Conservation (phyloP, 2,329 filamentous ascomycete genomes). For the Intubia oerlemansii region DNA sequence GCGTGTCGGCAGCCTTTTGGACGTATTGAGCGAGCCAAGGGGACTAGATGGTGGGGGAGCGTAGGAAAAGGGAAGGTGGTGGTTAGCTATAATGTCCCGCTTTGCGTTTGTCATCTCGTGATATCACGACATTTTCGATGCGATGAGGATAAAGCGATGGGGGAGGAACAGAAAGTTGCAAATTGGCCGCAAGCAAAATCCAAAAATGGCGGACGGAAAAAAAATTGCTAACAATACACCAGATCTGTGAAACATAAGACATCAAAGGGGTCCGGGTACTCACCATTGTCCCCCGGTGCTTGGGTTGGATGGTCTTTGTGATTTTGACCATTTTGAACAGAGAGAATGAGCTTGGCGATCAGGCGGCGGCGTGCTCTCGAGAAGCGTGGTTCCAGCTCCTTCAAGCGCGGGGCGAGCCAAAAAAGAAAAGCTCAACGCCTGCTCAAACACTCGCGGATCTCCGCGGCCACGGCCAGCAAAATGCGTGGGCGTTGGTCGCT, state of each 20-base stretch:
- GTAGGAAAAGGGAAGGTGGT: not conserved
- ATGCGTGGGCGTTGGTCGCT: too few relatives aligned
- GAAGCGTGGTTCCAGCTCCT: not conserved
- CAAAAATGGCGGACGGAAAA: not conserved
- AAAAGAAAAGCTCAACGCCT: not conserved
- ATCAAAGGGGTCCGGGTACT: slow-evolving; percentile 11
- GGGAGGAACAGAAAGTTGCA: not conserved
- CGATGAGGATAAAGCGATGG: too few relatives aligned
- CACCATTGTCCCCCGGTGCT: slow-evolving; percentile 47
- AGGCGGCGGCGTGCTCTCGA: not conserved
- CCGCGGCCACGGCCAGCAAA: slow-evolving; percentile 4
- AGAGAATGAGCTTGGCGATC: not conserved
- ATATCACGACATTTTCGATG: too few relatives aligned
- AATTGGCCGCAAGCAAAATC: not conserved
- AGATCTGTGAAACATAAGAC: slow-evolving; percentile 3
- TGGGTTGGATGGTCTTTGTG: slow-evolving; percentile 42
- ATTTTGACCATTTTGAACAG: slow-evolving; percentile 42
- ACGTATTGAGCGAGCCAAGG: slow-evolving; percentile 73
- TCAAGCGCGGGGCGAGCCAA: too few relatives aligned
- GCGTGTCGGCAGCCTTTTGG: slow-evolving; percentile 40
- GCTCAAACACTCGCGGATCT: slow-evolving; percentile 3
- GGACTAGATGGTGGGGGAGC: slow-evolving; percentile 42
- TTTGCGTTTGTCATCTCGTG: too few relatives aligned
- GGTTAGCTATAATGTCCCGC: too few relatives aligned
- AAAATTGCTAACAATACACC: slow-evolving; percentile 2